Conservation (phyloP, 2,329 filamentous ascomycete genomes). For the Sordariomycetes sp. region DNA sequence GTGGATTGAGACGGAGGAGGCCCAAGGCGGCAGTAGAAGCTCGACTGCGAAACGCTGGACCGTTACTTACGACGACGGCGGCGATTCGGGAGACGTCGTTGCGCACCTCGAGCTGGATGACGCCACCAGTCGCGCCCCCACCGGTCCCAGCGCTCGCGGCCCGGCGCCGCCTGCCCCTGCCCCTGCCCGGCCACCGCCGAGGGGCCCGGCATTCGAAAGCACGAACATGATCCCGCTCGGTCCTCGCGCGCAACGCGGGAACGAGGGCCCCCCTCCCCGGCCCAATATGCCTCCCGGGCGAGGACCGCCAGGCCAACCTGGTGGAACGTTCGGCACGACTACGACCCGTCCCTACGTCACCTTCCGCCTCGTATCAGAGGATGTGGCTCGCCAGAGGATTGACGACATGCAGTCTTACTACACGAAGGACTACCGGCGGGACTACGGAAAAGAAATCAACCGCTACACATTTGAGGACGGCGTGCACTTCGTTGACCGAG, state of each 20-base stretch:
- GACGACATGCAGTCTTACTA: constrained; percentile 38
- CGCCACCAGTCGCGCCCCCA: background rate
- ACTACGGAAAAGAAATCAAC: constrained; percentile 39
- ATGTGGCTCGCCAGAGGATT: constrained; percentile 51
- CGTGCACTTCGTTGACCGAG: constrained; percentile 55
- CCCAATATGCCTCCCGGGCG: constrained; percentile 5
- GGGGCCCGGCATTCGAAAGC: constrained; percentile 9
- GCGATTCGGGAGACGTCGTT: constrained; percentile 34
- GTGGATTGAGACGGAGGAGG: constrained; percentile 63
- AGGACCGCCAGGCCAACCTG: background rate
- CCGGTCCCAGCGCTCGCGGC: constrained; percentile 5
- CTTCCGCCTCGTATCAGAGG: constrained; percentile 46
- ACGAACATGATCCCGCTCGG: constrained; percentile 22
- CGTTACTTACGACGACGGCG: constrained; percentile 51
- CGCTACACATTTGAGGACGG: constrained; percentile 61
- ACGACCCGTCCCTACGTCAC: constrained; percentile 25
- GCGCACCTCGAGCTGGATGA: constrained; percentile 31
- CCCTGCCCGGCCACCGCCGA: constrained; percentile 8
- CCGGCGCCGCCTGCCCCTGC: constrained; percentile 8
- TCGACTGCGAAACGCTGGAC: constrained; percentile 47
- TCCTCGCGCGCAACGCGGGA: constrained; percentile 16
- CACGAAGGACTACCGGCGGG: constrained; percentile 23
- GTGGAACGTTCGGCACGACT: constrained; percentile 16
- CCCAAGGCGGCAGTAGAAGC: constrained; percentile 25
- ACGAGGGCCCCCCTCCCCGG: background rate